These are phyloP conservation scores for Pythium brassicae DNA, from an alignment of 352 stramenopile genomes.

Conservation along the genomic window DNA sequence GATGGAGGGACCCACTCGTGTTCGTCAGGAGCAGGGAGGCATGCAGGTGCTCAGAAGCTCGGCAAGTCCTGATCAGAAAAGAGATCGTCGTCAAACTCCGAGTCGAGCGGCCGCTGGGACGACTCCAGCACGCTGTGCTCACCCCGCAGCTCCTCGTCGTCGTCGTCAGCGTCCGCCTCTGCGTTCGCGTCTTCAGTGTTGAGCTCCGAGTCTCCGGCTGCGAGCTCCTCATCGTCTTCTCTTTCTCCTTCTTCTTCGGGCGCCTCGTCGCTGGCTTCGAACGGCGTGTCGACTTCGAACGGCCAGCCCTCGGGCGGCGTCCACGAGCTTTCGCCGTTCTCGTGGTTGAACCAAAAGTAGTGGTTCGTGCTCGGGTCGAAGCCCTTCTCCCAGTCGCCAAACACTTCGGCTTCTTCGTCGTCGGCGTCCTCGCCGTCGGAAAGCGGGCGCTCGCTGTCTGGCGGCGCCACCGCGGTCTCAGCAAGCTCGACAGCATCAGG, in stretches of 20 bases:
- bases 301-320: constrained; percentile 74
- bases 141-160: constrained; percentile 16
- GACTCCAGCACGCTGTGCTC: constrained; percentile 16
- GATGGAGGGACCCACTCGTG: neutral
- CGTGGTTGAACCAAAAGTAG: constrained; percentile 89
- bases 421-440: constrained; percentile 48
- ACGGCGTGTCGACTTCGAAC: constrained; percentile 60
- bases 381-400: constrained; percentile 83
- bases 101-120: constrained; percentile 22
- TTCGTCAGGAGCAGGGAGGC: constrained; percentile 1
- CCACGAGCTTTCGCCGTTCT: constrained; percentile 74
- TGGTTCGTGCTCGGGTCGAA: constrained; percentile 79
- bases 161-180: constrained; percentile 6
- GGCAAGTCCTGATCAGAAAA: constrained; percentile 51
- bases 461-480: constrained; percentile 1
- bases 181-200: constrained; percentile 1
- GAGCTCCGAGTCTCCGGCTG: constrained; percentile 6
- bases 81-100: constrained; percentile 53
- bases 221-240: neutral
- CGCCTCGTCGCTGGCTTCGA: constrained; percentile 31
- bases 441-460: constrained; percentile 17
- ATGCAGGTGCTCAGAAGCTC: constrained; percentile 23
- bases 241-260: constrained; percentile 4
- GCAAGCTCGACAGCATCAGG: too few species aligned
- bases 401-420: constrained; percentile 72